These are phyloP conservation scores for Pterula multifida DNA, from an alignment of 1,284 basidiomycete species.

Conservation along the genomic window DNA sequence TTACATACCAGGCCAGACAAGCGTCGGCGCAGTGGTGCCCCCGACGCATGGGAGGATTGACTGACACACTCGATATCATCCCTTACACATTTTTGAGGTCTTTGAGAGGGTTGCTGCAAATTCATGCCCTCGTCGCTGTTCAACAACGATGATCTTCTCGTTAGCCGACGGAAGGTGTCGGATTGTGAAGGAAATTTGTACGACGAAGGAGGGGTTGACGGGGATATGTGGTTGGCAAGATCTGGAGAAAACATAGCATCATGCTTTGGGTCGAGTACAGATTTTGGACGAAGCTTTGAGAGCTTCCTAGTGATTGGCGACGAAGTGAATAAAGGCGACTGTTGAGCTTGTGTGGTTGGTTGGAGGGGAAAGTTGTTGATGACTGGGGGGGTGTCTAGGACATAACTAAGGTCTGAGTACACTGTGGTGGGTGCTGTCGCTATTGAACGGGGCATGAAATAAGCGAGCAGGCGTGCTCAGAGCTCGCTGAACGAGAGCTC, in stretches of 20 bases:
- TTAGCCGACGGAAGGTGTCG: too few relatives aligned
- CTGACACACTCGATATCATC: neutral
- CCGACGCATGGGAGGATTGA: neutral
- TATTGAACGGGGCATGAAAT: neutral
- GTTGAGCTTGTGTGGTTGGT: neutral
- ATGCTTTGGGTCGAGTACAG: neutral
- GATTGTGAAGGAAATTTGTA: neutral
- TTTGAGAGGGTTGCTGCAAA: neutral
- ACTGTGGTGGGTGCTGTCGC: neutral
- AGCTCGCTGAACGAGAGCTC: too few relatives aligned
- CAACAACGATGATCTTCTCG: neutral
- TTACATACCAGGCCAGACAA: neutral
- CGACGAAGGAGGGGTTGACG: neutral
- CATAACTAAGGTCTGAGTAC: constrained; percentile 5
- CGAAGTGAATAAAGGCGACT: neutral
- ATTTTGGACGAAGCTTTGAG: neutral
- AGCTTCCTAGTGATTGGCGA: neutral
- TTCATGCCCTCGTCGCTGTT: too few relatives aligned
- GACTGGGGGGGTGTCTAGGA: constrained; percentile 7
- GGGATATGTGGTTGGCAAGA: too few relatives aligned
- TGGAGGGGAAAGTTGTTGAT: constrained; percentile 5
- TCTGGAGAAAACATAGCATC: neutral
- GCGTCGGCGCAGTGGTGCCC: neutral
- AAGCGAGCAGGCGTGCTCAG: too few relatives aligned
- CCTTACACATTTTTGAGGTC: neutral